Conservation (phyloP, 2,329 filamentous ascomycete genomes). For the Aaosphaeria arxii region DNA sequence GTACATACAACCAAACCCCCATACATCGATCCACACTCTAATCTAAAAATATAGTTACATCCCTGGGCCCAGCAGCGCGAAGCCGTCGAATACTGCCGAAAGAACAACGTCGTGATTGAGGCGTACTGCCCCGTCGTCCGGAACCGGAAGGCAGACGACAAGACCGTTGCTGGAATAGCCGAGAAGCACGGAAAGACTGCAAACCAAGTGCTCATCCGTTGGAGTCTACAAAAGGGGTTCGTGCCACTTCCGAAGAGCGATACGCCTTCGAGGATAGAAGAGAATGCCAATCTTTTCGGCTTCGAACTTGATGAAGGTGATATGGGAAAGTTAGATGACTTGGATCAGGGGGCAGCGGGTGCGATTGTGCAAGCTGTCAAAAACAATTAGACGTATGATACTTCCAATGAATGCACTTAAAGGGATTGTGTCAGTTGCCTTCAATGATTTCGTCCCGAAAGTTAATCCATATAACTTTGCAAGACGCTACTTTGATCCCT, state of each 20-base stretch:
- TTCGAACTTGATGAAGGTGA: slow-evolving; percentile 35
- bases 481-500: not conserved
- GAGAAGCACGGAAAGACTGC: slow-evolving; percentile 71
- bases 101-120: slow-evolving; percentile 59
- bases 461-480: not conserved
- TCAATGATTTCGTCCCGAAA: not conserved
- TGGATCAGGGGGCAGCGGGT: slow-evolving; percentile 32
- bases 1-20: slow-evolving; percentile 39
- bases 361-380: slow-evolving; percentile 33
- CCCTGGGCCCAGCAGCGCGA: slow-evolving; percentile 68
- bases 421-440: not conserved
- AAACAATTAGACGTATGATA: slow-evolving; percentile 6
- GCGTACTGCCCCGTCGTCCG: slow-evolving; percentile 67
- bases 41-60: slow-evolving; percentile 55
- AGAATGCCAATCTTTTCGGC: slow-evolving; percentile 35
- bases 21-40: not conserved
- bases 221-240: slow-evolving; percentile 71
- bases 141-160: slow-evolving; percentile 69
- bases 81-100: slow-evolving; percentile 56
- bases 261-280: slow-evolving; percentile 29
- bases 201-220: slow-evolving; percentile 76
- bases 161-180: slow-evolving; percentile 61
- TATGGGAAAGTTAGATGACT: slow-evolving; percentile 29
- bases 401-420: not conserved
- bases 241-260: slow-evolving; percentile 41